Conservation (phyloP, 345 rosid genomes). For the Camelina sativa region DNA sequence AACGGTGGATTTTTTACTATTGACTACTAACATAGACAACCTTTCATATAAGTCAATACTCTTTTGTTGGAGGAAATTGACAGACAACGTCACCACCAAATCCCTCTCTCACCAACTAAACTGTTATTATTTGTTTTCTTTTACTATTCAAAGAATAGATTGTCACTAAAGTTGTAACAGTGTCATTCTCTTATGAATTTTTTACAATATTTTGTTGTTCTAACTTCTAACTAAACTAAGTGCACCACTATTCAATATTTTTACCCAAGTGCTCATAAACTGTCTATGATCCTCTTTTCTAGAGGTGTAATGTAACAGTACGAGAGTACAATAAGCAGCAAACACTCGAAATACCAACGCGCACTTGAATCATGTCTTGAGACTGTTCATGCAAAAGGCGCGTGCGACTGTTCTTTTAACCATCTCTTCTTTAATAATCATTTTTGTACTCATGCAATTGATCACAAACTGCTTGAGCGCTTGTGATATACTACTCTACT, state of each 20-base stretch:
- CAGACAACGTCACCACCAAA: constrained; percentile 31
- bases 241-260: neutral
- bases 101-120: constrained; percentile 6
- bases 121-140: constrained; percentile 3
- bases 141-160: constrained; percentile 3
- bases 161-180: neutral
- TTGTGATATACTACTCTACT: neutral
- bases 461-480: neutral
- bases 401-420: no score
- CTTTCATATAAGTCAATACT: constrained; percentile 41
- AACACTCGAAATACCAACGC: no score
- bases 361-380: no score
- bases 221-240: neutral
- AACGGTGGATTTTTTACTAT: constrained; percentile 34
- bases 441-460: neutral
- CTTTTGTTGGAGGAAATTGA: constrained; percentile 26
- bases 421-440: neutral
- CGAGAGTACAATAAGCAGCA: no score
- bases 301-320: constrained; percentile 24
- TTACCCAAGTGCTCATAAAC: no score
- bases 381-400: no score
- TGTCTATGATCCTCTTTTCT: no score
- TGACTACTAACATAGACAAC: constrained; percentile 35
- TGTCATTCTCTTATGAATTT: neutral
- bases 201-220: neutral